A percentile compares a stretch with the other conserved stretches of the same genome.
phyloP scores from a whole-genome alignment of 2,329 filamentous ascomycete genomes.

The Remersonia thermophila region DNA sequence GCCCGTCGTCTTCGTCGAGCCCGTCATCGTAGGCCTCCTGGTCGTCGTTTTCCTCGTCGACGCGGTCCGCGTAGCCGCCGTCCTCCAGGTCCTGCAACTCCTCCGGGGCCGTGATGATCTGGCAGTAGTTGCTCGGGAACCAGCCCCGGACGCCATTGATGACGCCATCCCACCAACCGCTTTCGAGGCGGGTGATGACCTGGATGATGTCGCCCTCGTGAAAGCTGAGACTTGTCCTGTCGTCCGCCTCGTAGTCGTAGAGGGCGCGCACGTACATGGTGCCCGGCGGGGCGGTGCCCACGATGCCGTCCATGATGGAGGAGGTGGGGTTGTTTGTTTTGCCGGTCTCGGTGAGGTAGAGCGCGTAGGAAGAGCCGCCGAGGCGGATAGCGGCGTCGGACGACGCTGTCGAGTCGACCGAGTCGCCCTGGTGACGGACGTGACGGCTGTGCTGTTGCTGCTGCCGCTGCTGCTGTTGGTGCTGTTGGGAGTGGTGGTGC shows the following conservation, averaged over 20 bases:
- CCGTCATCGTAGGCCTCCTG: slow-evolving; percentile 57
- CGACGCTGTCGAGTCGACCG: slow-evolving; percentile 21
- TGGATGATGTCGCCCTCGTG: slow-evolving; percentile 95
- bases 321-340: slow-evolving; percentile 10
- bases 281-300: slow-evolving; percentile 46
- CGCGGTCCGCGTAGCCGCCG: slow-evolving; percentile 41
- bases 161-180: slow-evolving; percentile 98
- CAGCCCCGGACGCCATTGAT: slow-evolving; percentile 94
- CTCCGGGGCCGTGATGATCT: slow-evolving; percentile 65
- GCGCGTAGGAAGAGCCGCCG: slow-evolving; percentile 18
- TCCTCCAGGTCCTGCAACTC: slow-evolving; percentile 53
- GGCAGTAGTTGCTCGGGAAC: slow-evolving; percentile 99
- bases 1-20: slow-evolving; percentile 53
- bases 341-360: slow-evolving; percentile 9
- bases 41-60: slow-evolving; percentile 53
- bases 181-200: slow-evolving; percentile 95
- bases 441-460: too few relatives aligned
- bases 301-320: slow-evolving; percentile 46
- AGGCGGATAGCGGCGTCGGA: slow-evolving; percentile 22
- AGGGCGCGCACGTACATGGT: slow-evolving; percentile 88
- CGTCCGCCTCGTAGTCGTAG: slow-evolving; percentile 97
- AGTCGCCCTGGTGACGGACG: slow-evolving; percentile 12
- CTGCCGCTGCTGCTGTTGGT: too few relatives aligned
- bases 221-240: slow-evolving; percentile 92
- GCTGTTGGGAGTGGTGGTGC: too few relatives aligned